phyloP scores from a whole-genome alignment of 306 rosid species.

The Bauhinia variegata region DNA sequence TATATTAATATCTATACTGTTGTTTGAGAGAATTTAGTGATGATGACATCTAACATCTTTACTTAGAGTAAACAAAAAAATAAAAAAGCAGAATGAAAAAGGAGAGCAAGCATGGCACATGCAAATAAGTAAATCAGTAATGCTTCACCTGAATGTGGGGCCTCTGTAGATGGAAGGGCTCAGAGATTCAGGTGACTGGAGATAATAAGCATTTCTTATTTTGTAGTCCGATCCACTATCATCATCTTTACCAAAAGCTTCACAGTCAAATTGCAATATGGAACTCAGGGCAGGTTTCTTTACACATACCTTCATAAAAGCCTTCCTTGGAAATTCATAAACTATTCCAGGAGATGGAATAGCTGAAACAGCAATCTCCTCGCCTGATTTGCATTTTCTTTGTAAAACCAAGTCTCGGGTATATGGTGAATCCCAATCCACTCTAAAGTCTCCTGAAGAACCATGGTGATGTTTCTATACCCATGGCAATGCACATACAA shows the following conservation, averaged over 20 bases:
- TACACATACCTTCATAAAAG: conserved; percentile 72
- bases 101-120: neutral
- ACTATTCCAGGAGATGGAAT: conserved; percentile 51
- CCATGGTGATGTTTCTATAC: conserved; percentile 46
- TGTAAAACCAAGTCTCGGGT: conserved; percentile 73
- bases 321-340: conserved; percentile 51
- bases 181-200: conserved; percentile 41
- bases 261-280: conserved; percentile 74
- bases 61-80: neutral
- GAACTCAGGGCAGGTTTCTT: conserved; percentile 67
- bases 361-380: conserved; percentile 79
- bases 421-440: conserved; percentile 58
- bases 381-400: conserved; percentile 60
- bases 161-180: conserved; percentile 44
- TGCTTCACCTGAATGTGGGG: conserved; percentile 45
- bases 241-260: conserved; percentile 38
- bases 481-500: conserved; percentile 26
- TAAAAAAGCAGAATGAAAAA: neutral
- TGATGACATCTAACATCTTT: neutral
- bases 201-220: conserved; percentile 54
- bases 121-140: neutral
- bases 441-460: conserved; percentile 58
- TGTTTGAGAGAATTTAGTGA: neutral
- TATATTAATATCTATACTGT: neutral
- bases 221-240: conserved; percentile 44